Percentiles rank a stretch among this genome's conserved stretches.
Conservation (phyloP, 192 early-diverging fungal species). For the Rhizoclosmatium globosum region DNA sequence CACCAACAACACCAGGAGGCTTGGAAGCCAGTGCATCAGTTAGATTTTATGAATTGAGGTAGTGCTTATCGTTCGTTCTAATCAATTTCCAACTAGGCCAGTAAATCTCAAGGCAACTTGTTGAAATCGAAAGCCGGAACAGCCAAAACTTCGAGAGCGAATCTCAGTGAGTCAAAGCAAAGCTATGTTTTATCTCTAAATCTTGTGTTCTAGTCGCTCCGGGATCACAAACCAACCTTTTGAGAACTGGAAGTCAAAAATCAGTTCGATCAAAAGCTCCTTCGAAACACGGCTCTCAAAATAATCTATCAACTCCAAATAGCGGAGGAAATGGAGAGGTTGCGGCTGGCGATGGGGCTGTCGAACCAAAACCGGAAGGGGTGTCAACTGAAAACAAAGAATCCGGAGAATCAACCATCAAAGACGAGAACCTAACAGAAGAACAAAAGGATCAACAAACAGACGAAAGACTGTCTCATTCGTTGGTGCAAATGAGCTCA, state of each 20-base stretch:
- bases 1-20: background rate
- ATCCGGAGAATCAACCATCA: background rate
- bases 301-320: background rate
- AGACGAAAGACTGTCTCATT: background rate
- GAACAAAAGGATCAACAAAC: background rate
- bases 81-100: background rate
- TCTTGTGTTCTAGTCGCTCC: background rate
- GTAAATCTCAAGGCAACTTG: background rate
- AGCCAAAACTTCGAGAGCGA: background rate
- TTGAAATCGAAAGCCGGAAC: slow-evolving; percentile 1
- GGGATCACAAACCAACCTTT: slow-evolving; percentile 5
- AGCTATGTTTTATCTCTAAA: background rate
- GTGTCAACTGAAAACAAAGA: background rate
- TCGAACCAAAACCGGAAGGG: background rate
- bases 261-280: background rate
- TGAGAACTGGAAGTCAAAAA: background rate
- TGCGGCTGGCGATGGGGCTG: background rate
- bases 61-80: background rate
- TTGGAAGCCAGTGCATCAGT: background rate
- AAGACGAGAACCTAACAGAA: background rate
- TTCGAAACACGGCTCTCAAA: slow-evolving; percentile 3
- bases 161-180: background rate
- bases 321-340: background rate
- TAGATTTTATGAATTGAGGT: background rate
- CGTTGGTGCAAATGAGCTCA: background rate